These are phyloP conservation scores for Cadophora malorum DNA, from an alignment of 2,329 filamentous ascomycete species.

Conservation along the genomic window DNA sequence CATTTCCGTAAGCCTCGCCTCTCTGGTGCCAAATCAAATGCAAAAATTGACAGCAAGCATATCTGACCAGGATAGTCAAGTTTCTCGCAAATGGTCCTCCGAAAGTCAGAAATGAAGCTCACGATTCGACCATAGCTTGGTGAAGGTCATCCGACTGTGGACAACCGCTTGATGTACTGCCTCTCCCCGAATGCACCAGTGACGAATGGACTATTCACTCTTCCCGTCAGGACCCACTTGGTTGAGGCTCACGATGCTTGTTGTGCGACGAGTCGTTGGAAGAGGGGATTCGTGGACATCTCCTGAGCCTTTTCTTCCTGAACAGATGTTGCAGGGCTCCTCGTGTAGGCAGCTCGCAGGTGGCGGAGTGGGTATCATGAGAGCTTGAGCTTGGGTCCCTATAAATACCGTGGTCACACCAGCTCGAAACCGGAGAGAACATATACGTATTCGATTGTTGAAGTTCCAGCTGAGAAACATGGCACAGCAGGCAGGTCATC, in stretches of 20 bases:
- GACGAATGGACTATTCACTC: not conserved
- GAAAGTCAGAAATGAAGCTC: not conserved
- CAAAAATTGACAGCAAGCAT: conserved; percentile 9
- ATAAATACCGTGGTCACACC: not conserved
- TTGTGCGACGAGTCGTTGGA: not conserved
- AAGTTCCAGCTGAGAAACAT: not conserved
- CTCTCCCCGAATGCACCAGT: not conserved
- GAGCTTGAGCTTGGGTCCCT: not conserved
- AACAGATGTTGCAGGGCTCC: not conserved
- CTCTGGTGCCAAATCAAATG: not conserved
- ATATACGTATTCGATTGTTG: not conserved
- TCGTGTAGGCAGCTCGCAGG: not conserved
- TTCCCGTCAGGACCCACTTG: not conserved
- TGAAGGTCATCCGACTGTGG: not conserved
- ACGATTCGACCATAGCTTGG: not conserved
- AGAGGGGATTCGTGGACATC: not conserved
- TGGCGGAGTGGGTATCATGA: not conserved
- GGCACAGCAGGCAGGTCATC: not conserved
- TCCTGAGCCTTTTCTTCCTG: not conserved
- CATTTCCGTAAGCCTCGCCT: not conserved
- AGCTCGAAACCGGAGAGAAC: not conserved
- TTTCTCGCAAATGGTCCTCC: not conserved
- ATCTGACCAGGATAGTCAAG: not conserved
- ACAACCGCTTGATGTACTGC: not conserved
- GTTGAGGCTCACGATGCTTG: not conserved